These are phyloP conservation scores for Trypanosoma congolense DNA, from an alignment of 208 protist species.

Conservation along the genomic window DNA sequence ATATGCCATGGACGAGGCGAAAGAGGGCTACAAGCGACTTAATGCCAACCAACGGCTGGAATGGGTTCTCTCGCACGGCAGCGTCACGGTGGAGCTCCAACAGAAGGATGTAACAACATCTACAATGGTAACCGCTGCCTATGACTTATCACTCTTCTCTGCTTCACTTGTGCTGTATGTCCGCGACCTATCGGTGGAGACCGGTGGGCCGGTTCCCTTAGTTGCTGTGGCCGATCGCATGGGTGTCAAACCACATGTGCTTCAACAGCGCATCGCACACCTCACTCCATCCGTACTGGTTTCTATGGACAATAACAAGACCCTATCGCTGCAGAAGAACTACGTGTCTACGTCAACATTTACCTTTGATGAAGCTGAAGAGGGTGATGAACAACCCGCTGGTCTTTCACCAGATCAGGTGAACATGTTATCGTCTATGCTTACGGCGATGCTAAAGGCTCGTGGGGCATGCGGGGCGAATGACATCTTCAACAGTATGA, in stretches of 20 bases:
- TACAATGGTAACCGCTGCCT: conserved; percentile 28
- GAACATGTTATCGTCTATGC: conserved; percentile 56
- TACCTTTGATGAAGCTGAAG: conserved; percentile 31
- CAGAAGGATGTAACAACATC: conserved; percentile 39
- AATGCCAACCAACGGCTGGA: conserved; percentile 63
- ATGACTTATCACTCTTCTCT: conserved; percentile 58
- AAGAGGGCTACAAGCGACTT: conserved; percentile 49
- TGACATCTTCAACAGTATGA: conserved; percentile 83
- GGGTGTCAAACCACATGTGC: conserved; percentile 14
- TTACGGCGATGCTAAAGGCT: conserved; percentile 57
- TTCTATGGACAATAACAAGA: conserved; percentile 21
- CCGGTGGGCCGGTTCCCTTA: conserved; percentile 27
- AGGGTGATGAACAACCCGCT: conserved; percentile 33
- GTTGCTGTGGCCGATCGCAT: conserved; percentile 20
- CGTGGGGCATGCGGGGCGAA: conserved; percentile 40
- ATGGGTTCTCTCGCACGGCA: conserved; percentile 61
- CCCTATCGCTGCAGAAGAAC: conserved; percentile 35
- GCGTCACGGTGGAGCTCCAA: conserved; percentile 52
- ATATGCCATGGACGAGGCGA: conserved; percentile 44
- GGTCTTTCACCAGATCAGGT: conserved; percentile 61
- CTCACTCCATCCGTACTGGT: conserved; percentile 22
- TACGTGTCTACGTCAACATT: conserved; percentile 26
- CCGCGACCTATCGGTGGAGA: conserved; percentile 33
- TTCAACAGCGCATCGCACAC: conserved; percentile 21
- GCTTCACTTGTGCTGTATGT: conserved; percentile 72